Evolutionary conservation across 257 asterid genomes (phyloP).

Genomic region (Misopates orontium): DNA sequence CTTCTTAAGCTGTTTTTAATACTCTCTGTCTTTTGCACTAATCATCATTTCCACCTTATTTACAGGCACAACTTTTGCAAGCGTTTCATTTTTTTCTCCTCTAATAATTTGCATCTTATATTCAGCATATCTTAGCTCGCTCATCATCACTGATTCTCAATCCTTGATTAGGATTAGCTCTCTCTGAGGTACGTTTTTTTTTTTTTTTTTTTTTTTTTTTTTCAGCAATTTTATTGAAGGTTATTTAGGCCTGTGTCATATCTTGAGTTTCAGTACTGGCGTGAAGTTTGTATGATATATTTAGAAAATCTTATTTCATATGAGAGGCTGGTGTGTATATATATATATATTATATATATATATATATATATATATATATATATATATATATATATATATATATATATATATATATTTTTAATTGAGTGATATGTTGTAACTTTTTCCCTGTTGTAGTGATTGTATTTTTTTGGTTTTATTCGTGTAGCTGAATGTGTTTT

Average conservation of each 20-base stretch:
- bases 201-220: background rate
- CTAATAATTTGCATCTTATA: background rate
- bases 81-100: slow-evolving; percentile 1
- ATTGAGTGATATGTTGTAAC: background rate
- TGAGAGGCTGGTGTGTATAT: too few relatives aligned
- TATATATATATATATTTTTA: too few relatives aligned
- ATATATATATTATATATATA: too few relatives aligned
- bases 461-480: slow-evolving; percentile 16
- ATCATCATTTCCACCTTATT: slow-evolving; percentile 19
- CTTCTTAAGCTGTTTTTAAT: slow-evolving; percentile 16
- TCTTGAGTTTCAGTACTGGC: background rate
- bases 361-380: too few relatives aligned
- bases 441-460: slow-evolving; percentile 10
- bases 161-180: slow-evolving; percentile 27
- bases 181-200: slow-evolving; percentile 33
- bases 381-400: too few relatives aligned
- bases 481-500: slow-evolving; percentile 12
- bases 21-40: background rate
- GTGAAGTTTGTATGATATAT: background rate
- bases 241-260: background rate
- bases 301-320: too few relatives aligned
- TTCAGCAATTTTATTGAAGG: background rate
- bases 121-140: slow-evolving; percentile 18
- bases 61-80: slow-evolving; percentile 10
- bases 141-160: slow-evolving; percentile 13